phyloP scores from a whole-genome alignment of 2,329 filamentous ascomycete species.

The Aaosphaeria arxii region DNA sequence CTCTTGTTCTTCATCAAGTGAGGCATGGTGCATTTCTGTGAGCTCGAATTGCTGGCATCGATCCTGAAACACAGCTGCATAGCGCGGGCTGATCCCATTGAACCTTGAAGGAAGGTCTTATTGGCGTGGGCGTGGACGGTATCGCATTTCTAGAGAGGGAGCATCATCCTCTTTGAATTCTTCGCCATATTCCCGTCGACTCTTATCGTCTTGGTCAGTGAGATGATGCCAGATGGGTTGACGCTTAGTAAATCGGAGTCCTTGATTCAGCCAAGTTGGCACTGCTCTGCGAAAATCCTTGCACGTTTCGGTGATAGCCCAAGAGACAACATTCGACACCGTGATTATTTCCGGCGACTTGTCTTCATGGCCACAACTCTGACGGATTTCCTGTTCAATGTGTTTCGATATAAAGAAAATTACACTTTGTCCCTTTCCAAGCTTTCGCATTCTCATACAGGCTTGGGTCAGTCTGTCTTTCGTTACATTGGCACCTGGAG shows the following conservation, averaged over 20 bases:
- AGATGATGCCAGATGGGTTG: constrained; percentile 6
- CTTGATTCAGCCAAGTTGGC: constrained; percentile 61
- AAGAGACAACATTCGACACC: constrained; percentile 56
- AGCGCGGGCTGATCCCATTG: too few species aligned
- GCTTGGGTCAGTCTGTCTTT: constrained; percentile 69
- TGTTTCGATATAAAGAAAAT: constrained; percentile 60
- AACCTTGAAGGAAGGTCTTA: too few species aligned
- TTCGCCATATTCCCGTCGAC: too few species aligned
- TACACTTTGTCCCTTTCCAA: constrained; percentile 65
- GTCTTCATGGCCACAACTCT: background rate
- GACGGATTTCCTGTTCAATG: constrained; percentile 39
- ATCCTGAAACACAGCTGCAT: background rate
- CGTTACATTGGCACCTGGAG: constrained; percentile 60
- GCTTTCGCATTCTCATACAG: constrained; percentile 64
- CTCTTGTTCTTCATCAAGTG: constrained; percentile 65
- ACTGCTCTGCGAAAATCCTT: constrained; percentile 48
- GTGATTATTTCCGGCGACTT: constrained; percentile 6
- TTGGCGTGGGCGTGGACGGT: background rate
- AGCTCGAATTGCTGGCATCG: constrained; percentile 23
- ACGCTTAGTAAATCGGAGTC: constrained; percentile 49
- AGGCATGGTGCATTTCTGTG: constrained; percentile 29
- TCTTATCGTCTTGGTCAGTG: constrained; percentile 33
- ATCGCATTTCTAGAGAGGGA: constrained; percentile 42
- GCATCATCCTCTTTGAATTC: constrained; percentile 57
- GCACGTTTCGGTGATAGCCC: constrained; percentile 59